Evolutionary conservation across 2,329 filamentous ascomycete species (phyloP).

Genomic region (Chalaropsis ovoidea): DNA sequence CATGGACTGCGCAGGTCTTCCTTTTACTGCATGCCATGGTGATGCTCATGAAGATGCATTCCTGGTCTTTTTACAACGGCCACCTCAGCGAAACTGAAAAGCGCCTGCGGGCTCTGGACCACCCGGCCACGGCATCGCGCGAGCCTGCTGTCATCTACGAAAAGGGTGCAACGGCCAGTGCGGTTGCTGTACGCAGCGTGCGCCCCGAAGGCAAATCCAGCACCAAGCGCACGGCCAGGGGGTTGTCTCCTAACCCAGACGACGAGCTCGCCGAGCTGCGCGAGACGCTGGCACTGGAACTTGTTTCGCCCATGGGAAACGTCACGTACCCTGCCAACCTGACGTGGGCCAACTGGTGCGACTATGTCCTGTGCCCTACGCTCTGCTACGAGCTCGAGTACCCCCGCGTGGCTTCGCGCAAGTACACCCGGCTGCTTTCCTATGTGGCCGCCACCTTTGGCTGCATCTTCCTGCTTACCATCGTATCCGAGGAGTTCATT

Average conservation of each 20-base stretch:
- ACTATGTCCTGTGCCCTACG: constrained; percentile 86
- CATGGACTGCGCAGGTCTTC: constrained; percentile 96
- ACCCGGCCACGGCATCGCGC: constrained; percentile 53
- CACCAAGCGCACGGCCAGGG: constrained; percentile 28
- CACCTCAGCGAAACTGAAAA: constrained; percentile 82
- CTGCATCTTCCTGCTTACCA: constrained; percentile 86
- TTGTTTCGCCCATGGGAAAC: constrained; percentile 81
- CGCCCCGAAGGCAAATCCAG: constrained; percentile 5
- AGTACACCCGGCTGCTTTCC: constrained; percentile 70
- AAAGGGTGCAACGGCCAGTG: constrained; percentile 38
- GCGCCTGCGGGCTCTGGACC: constrained; percentile 68
- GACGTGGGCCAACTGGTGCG: constrained; percentile 67
- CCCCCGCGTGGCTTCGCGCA: constrained; percentile 62
- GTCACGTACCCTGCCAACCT: constrained; percentile 87
- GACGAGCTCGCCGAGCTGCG: constrained; percentile 59
- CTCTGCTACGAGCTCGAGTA: constrained; percentile 98
- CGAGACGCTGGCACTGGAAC: constrained; percentile 77
- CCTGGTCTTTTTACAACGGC: constrained; percentile 95
- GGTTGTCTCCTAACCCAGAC: constrained; percentile 29
- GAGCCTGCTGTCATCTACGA: constrained; percentile 66
- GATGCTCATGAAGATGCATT: constrained; percentile 98
- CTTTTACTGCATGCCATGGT: constrained; percentile 83
- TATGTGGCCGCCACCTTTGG: constrained; percentile 88
- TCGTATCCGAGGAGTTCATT: constrained; percentile 91
- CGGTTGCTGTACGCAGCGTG: constrained; percentile 28